Evolutionary conservation across 1,284 basidiomycete genomes (phyloP), one percentile per base, ranked within the genome.

Genomic region (Microbotryum silenes-acaulis): DNA sequence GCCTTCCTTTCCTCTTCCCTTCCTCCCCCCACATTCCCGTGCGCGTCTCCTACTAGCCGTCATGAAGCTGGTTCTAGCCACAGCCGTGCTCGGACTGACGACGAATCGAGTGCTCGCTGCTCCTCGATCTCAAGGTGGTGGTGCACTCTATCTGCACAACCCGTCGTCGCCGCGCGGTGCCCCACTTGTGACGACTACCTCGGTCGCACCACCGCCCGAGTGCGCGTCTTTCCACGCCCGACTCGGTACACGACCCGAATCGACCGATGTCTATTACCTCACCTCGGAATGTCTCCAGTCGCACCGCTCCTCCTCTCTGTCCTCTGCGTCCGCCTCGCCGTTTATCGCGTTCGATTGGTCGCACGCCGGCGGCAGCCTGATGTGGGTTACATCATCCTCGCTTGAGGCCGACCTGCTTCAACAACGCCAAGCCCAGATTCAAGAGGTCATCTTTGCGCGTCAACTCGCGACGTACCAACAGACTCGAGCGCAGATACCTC

Each of bases 181-280:
- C 37, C 37, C 37, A 42, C 37, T 18, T 42, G 12, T 6, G 37
- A 16, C 37, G 54, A 10, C 33, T 16, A 23, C 23, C 23, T 27
- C 51, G 18, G 14, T 29, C 18, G 8, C 48, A 4, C 12, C 21
- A 10, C 33, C 46, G 8, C 54, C 45, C 2, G 4, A 47, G 6
- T 56, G 55, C 47, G 55, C 55, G 6, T 44, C 47, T 12, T 56
- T 44, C 55, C 55, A 49, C 47, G 55, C 47, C 31, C 46, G 18
- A 5, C 48, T 42, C 42, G 37, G 37, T 18, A 42, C 37, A 18
- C 37, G 37, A 42, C 37, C 37, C 6, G 12, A 12, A 12, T 42
- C 37, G 37, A 42, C 37, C 14, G 37, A 42, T 14, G 37, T 42
- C 37, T 42, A 42, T 14, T 42, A 42, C 12, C 48, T 48, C 55